Conservation (phyloP, 345 rosid species). For the Aquilaria malaccensis region DNA sequence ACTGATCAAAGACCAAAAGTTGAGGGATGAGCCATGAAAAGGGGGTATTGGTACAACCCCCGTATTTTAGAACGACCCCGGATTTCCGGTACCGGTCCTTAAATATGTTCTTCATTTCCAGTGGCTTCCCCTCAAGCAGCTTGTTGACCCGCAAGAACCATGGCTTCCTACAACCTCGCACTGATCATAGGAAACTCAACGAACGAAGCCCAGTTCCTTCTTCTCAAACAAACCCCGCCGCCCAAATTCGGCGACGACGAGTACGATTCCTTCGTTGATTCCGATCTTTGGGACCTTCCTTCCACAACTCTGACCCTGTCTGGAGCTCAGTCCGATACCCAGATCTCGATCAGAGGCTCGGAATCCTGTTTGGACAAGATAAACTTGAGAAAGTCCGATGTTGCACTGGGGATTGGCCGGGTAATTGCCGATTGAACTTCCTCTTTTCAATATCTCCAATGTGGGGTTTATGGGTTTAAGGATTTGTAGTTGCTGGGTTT, state of each 20-base stretch:
- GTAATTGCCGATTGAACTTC: constrained; percentile 19
- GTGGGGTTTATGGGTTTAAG: not conserved
- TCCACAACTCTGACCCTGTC: constrained; percentile 28
- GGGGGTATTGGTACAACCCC: too few relatives aligned
- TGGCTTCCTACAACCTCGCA: constrained; percentile 49
- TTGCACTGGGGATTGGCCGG: constrained; percentile 34
- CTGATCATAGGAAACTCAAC: constrained; percentile 32
- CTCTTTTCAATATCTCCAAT: not conserved
- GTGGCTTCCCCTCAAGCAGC: too few relatives aligned
- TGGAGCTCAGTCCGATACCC: constrained; percentile 20
- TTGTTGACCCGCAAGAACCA: constrained; percentile 6
- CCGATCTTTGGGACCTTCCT: constrained; percentile 86
- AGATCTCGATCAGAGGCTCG: constrained; percentile 14
- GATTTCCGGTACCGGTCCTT: not conserved
- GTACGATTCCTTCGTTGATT: constrained; percentile 65
- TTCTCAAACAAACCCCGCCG: constrained; percentile 58
- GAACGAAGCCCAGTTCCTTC: constrained; percentile 37
- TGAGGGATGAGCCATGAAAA: too few relatives aligned
- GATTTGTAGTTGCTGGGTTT: not conserved
- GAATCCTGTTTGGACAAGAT: constrained; percentile 30
- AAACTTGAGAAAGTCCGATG: constrained; percentile 34
- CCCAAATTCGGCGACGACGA: constrained; percentile 45
- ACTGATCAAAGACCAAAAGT: too few relatives aligned
- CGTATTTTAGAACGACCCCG: too few relatives aligned
- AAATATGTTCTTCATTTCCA: too few relatives aligned